Evolutionary conservation across 2,329 filamentous ascomycete genomes (phyloP).

Genomic region (Chaetomium globosum): DNA sequence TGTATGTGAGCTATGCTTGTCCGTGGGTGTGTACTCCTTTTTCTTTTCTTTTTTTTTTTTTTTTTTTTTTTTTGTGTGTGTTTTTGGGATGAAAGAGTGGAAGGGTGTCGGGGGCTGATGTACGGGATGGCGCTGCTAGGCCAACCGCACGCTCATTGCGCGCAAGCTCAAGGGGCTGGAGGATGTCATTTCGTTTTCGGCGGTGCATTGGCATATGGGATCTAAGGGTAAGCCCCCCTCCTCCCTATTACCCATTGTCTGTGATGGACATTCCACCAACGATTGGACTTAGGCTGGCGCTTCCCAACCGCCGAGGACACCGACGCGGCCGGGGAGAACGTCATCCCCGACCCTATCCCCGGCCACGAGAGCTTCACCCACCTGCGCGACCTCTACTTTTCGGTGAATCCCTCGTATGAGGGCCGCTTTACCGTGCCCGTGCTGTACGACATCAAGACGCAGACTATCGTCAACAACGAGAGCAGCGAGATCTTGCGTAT

Average conservation of each 20-base stretch:
- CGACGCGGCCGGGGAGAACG: constrained; percentile 61
- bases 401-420: constrained; percentile 68
- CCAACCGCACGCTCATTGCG: constrained; percentile 83
- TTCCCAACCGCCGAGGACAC: constrained; percentile 68
- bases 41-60: constrained; percentile 2
- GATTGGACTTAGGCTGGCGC: constrained; percentile 67
- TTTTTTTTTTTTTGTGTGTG: too few relatives aligned
- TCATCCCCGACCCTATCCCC: constrained; percentile 68
- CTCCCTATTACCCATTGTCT: neutral
- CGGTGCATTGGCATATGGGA: constrained; percentile 90
- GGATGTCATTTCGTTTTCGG: constrained; percentile 74
- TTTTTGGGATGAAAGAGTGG: too few relatives aligned
- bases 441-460: constrained; percentile 75
- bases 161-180: constrained; percentile 90
- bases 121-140: constrained; percentile 41
- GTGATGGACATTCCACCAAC: neutral
- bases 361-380: constrained; percentile 70
- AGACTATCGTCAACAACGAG: constrained; percentile 87
- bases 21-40: constrained; percentile 66
- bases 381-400: constrained; percentile 79
- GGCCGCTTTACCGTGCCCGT: constrained; percentile 88
- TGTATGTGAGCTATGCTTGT: constrained; percentile 93
- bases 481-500: constrained; percentile 91
- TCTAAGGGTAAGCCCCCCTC: constrained; percentile 48
- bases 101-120: neutral